Percentiles rank a stretch among this genome's conserved stretches.
phyloP scores from a whole-genome alignment of 768 basidiomycete genomes.

The Tylopilus sp. region DNA sequence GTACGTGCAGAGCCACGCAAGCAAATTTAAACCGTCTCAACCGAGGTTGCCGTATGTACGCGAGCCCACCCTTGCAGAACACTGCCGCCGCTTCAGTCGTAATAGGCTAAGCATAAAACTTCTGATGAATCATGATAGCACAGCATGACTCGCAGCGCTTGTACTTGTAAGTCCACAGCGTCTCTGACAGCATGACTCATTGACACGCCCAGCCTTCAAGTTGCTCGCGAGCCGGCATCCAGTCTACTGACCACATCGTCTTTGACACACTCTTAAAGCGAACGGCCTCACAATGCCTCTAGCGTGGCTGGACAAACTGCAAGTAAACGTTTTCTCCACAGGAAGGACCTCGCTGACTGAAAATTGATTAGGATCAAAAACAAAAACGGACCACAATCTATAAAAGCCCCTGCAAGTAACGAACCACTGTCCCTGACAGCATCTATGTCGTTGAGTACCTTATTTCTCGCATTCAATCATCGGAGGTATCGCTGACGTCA shows the following conservation, averaged over 20 bases:
- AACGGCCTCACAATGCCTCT: not conserved
- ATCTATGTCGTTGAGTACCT: constrained; percentile 11
- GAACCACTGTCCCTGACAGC: not conserved
- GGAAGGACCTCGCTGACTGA: not conserved
- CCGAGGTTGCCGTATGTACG: not conserved
- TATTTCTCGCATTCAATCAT: not conserved
- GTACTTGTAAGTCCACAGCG: not conserved
- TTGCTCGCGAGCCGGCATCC: not conserved
- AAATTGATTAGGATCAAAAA: constrained; percentile 1
- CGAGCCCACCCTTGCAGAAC: no score
- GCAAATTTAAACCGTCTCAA: not conserved
- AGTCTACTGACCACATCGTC: not conserved
- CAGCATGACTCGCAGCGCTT: not conserved
- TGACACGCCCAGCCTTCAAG: not conserved
- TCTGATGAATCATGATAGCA: no score
- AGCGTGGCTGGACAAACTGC: constrained; percentile 10
- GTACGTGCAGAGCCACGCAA: not conserved
- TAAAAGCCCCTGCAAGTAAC: not conserved
- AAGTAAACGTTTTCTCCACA: not conserved
- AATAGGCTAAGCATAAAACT: not conserved
- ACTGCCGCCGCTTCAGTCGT: no score
- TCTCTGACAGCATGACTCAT: not conserved
- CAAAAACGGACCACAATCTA: not conserved
- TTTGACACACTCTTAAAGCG: not conserved
- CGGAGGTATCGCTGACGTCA: not conserved